phyloP scores from a whole-genome alignment of 768 basidiomycete species.

The Filobasidium floriforme region DNA sequence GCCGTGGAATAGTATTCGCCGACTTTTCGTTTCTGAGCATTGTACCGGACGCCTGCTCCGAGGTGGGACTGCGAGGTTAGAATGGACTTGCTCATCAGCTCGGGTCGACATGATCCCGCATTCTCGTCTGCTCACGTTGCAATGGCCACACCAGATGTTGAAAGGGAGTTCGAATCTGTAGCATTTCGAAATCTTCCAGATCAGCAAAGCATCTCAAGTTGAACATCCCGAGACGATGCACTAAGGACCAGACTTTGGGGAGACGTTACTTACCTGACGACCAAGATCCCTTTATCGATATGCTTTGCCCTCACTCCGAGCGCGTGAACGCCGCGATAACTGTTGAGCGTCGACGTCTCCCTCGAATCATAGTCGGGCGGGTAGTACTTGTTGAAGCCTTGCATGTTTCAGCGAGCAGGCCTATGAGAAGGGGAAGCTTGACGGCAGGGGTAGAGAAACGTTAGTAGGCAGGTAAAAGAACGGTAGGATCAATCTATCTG shows the following conservation, averaged over 20 bases:
- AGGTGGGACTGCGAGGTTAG: slow-evolving; percentile 70
- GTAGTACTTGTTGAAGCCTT: slow-evolving; percentile 73
- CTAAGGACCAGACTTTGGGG: no score
- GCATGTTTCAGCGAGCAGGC: no score
- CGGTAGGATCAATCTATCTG: no score
- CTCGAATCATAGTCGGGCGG: slow-evolving; percentile 67
- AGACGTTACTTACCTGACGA: slow-evolving; percentile 62
- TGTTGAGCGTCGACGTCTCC: slow-evolving; percentile 48
- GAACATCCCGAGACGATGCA: no score
- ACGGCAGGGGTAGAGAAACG: no score
- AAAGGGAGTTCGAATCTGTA: slow-evolving; percentile 81
- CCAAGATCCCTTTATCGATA: slow-evolving; percentile 89
- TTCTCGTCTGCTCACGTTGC: slow-evolving; percentile 56
- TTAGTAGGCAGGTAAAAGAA: no score
- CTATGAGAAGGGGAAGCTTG: no score
- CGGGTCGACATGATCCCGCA: no score
- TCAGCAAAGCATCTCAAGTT: no score
- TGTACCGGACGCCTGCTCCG: slow-evolving; percentile 99
- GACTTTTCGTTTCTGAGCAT: slow-evolving; percentile 96
- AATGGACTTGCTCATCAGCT: background rate
- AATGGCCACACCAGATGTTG: slow-evolving; percentile 68
- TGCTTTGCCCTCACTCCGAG: slow-evolving; percentile 88
- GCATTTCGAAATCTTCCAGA: no score
- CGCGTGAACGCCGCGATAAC: slow-evolving; percentile 69
- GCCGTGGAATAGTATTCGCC: slow-evolving; percentile 91